Evolutionary conservation across 306 rosid genomes (phyloP).

Genomic region (Morella rubra): DNA sequence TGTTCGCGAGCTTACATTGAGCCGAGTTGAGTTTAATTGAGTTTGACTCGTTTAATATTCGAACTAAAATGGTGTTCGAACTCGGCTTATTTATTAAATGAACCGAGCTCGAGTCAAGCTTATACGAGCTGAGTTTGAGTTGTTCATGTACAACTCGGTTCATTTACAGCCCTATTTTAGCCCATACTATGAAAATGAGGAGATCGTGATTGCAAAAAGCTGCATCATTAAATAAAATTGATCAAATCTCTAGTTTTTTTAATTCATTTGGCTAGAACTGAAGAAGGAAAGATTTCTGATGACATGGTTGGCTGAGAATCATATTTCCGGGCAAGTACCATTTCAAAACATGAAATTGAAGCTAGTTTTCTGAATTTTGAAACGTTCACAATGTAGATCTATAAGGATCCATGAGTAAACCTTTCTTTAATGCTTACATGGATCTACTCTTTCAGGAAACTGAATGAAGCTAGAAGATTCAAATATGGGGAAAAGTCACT

Average conservation of each 20-base stretch:
- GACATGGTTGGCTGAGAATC: neutral
- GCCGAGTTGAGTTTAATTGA: no score
- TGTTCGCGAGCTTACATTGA: no score
- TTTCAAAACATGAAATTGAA: neutral
- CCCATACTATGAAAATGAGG: neutral
- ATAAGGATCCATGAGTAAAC: neutral
- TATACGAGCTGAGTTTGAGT: no score
- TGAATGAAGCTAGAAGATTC: neutral
- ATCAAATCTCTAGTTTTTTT: neutral
- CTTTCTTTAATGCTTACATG: neutral
- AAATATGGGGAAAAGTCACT: neutral
- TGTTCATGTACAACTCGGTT: no score
- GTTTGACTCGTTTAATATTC: no score
- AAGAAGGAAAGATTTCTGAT: neutral
- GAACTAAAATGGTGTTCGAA: no score
- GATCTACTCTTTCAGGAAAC: neutral
- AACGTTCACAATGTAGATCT: neutral
- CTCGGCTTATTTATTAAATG: no score
- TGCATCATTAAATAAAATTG: neutral
- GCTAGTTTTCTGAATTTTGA: neutral
- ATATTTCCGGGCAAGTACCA: neutral
- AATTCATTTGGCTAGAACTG: neutral
- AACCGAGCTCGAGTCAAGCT: no score
- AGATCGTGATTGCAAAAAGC: neutral
- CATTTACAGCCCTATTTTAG: no score